These are phyloP conservation scores for Marasmius sp. DNA, from an alignment of 1,284 basidiomycete genomes.

Conservation along the genomic window DNA sequence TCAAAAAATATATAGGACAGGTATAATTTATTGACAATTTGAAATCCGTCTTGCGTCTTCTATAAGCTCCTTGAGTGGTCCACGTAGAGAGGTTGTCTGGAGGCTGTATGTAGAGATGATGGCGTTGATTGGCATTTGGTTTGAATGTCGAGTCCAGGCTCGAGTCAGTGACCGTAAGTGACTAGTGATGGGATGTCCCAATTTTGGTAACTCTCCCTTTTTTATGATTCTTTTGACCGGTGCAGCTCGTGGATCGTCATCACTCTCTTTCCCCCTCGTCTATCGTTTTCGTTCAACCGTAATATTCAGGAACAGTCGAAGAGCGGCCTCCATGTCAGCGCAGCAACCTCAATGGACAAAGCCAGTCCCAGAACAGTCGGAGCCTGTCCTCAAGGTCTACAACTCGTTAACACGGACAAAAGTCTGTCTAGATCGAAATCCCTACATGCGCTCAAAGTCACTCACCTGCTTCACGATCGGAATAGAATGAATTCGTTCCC, in stretches of 20 bases:
- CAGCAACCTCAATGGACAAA: constrained; percentile 59
- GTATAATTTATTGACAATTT: background rate
- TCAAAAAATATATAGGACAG: background rate
- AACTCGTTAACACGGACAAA: constrained; percentile 95
- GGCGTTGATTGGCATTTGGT: no score
- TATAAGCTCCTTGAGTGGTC: background rate
- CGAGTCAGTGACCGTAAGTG: background rate
- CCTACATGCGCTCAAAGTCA: constrained; percentile 4
- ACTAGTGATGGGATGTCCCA: background rate
- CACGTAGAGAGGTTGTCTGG: background rate
- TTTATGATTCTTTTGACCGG: constrained; percentile 15
- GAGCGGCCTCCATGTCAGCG: constrained; percentile 30
- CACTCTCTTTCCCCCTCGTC: constrained; percentile 9
- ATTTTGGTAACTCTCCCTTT: background rate
- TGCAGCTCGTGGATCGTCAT: constrained; percentile 9
- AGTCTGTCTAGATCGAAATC: constrained; percentile 42
- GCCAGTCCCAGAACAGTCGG: constrained; percentile 47
- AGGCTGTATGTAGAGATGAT: no score
- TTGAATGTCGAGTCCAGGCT: no score
- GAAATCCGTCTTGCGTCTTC: background rate
- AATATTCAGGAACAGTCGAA: constrained; percentile 3
- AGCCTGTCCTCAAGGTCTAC: constrained; percentile 82
- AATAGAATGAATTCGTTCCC: constrained; percentile 82
- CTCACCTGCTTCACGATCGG: background rate
- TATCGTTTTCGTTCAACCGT: background rate